phyloP scores from a whole-genome alignment of 768 basidiomycete species.

The Suillus sp. region DNA sequence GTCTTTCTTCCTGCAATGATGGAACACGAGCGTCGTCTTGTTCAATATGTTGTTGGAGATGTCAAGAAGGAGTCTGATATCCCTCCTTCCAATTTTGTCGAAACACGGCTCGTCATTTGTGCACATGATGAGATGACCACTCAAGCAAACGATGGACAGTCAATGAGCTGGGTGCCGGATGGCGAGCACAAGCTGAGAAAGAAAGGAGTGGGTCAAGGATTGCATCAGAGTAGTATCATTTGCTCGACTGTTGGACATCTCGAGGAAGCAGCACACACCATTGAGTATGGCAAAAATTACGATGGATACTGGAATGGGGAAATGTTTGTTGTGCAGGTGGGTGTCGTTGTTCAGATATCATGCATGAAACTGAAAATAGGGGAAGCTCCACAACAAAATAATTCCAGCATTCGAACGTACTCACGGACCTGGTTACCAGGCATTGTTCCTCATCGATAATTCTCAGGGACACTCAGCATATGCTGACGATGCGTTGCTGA shows the following conservation, averaged over 20 bases:
- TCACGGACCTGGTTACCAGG: slow-evolving; percentile 30
- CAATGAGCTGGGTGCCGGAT: slow-evolving; percentile 38
- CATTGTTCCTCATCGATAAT: no score
- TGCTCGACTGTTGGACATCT: slow-evolving; percentile 38
- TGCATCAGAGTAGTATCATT: slow-evolving; percentile 42
- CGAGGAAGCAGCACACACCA: slow-evolving; percentile 32
- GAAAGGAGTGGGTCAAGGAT: slow-evolving; percentile 40
- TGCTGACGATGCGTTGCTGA: slow-evolving; percentile 23
- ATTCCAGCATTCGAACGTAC: slow-evolving; percentile 13
- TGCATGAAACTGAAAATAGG: slow-evolving; percentile 5
- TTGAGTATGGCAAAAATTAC: slow-evolving; percentile 48
- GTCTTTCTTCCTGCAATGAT: slow-evolving; percentile 22
- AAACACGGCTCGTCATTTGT: slow-evolving; percentile 21
- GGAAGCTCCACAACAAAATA: slow-evolving; percentile 10
- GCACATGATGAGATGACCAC: slow-evolving; percentile 44
- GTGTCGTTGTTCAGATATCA: slow-evolving; percentile 33
- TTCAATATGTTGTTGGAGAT: slow-evolving; percentile 16
- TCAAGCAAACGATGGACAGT: slow-evolving; percentile 40
- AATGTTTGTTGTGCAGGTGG: slow-evolving; percentile 1
- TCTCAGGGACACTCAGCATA: slow-evolving; percentile 31
- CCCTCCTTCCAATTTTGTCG: slow-evolving; percentile 22
- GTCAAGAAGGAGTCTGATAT: slow-evolving; percentile 14
- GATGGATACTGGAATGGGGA: no score
- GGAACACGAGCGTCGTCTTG: slow-evolving; percentile 20
- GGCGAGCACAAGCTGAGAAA: slow-evolving; percentile 38